These are phyloP conservation scores for Wickerhamiella slavikovae DNA, from an alignment of 805 yeast species.

Conservation along the genomic window DNA sequence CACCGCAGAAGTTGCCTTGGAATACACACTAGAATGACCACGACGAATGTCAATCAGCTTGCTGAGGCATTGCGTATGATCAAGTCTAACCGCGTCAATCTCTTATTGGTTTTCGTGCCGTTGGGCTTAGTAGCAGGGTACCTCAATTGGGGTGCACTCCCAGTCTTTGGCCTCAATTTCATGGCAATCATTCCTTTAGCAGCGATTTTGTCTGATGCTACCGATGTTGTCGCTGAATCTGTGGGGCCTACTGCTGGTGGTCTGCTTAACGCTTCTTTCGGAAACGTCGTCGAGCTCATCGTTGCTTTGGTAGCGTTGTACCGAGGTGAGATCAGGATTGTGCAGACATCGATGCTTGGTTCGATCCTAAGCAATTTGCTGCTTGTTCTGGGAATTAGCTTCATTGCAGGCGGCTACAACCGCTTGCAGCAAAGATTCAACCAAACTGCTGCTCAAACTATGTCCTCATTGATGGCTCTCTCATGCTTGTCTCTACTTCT, in stretches of 20 bases:
- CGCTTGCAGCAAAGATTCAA: slow-evolving; percentile 74
- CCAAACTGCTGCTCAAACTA: slow-evolving; percentile 94
- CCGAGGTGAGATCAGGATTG: slow-evolving; percentile 77
- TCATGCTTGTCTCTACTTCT: slow-evolving; percentile 74
- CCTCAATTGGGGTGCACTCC: slow-evolving; percentile 31
- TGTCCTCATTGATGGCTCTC: slow-evolving; percentile 83
- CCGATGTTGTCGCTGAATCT: slow-evolving; percentile 74
- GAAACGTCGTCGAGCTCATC: slow-evolving; percentile 92
- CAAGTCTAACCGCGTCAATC: slow-evolving; percentile 29
- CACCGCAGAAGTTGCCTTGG: too few species aligned
- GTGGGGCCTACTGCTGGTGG: slow-evolving; percentile 92
- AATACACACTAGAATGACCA: too few species aligned
- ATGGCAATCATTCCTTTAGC: slow-evolving; percentile 86
- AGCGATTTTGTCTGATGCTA: slow-evolving; percentile 71
- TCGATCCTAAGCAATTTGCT: slow-evolving; percentile 74
- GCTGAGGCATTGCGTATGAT: slow-evolving; percentile 4
- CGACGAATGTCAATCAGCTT: too few species aligned
- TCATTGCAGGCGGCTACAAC: slow-evolving; percentile 77
- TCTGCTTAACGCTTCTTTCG: slow-evolving; percentile 85
- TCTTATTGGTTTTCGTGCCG: slow-evolving; percentile 68
- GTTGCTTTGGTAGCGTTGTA: slow-evolving; percentile 78
- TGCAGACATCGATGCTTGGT: slow-evolving; percentile 95
- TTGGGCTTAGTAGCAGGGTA: slow-evolving; percentile 60
- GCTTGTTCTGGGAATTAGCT: slow-evolving; percentile 88
- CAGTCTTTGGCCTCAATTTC: slow-evolving; percentile 56